A percentile compares a stretch with the other conserved stretches of the same genome.
Conservation (phyloP, 163 green algal genomes). For the Scenedesmus sp. region DNA sequence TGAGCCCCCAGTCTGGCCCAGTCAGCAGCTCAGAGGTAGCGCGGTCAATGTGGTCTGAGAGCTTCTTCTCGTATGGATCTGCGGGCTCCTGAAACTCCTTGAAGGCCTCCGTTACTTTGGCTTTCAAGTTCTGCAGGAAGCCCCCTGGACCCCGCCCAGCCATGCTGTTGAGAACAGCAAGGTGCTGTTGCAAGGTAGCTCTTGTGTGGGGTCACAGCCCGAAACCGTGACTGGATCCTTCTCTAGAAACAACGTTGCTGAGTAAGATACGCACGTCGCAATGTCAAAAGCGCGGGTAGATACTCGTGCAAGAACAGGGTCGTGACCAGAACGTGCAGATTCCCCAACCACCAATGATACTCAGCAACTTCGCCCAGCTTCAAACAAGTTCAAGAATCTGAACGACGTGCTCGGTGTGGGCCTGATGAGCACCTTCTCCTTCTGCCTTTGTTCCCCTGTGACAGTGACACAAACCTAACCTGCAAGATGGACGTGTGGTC, state of each 20-base stretch:
- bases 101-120: slow-evolving; percentile 51
- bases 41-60: slow-evolving; percentile 50
- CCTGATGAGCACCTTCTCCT: neutral
- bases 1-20: slow-evolving; percentile 67
- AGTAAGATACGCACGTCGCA: neutral
- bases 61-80: slow-evolving; percentile 55
- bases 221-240: neutral
- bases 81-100: slow-evolving; percentile 48
- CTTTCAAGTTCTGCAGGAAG: slow-evolving; percentile 52
- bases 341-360: neutral
- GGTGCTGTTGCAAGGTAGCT: slow-evolving; percentile 5
- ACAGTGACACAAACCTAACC: neutral
- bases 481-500: neutral
- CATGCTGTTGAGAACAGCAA: neutral
- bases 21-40: slow-evolving; percentile 67
- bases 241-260: neutral
- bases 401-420: neutral
- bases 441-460: neutral
- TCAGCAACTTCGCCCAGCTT: neutral
- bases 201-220: neutral
- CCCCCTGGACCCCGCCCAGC: slow-evolving; percentile 14
- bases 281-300: neutral
- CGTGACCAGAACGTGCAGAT: slow-evolving; percentile 5
- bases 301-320: slow-evolving; percentile 14
- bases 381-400: neutral